Evolutionary conservation across 2,329 filamentous ascomycete species (phyloP).

Genomic region (Geosmithia morbida): DNA sequence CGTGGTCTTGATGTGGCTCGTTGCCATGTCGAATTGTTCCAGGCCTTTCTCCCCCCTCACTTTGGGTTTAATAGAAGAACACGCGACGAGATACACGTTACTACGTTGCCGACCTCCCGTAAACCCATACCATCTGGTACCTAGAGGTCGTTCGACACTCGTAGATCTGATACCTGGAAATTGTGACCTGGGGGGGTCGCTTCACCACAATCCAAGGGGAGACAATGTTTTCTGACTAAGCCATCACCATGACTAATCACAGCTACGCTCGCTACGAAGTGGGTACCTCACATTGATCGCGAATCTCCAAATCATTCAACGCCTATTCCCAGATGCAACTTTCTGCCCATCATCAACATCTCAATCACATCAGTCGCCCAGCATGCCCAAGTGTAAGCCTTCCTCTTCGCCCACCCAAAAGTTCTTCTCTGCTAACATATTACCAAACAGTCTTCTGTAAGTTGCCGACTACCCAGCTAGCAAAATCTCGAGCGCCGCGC

Average conservation of each 20-base stretch:
- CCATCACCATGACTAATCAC: background rate
- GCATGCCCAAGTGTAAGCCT: conserved; percentile 78
- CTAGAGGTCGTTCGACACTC: too few relatives aligned
- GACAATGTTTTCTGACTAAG: too few relatives aligned
- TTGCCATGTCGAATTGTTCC: background rate
- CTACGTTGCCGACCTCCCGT: background rate
- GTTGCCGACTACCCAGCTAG: background rate
- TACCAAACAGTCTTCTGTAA: conserved; percentile 45
- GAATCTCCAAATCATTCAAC: conserved; percentile 9
- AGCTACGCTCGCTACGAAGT: background rate
- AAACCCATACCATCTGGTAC: background rate
- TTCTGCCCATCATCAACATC: conserved; percentile 9
- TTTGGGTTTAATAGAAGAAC: too few relatives aligned
- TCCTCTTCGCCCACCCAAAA: conserved; percentile 11
- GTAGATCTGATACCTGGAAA: too few relatives aligned
- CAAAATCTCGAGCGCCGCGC: background rate
- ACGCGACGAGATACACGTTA: too few relatives aligned
- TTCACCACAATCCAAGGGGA: too few relatives aligned
- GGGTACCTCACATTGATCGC: background rate
- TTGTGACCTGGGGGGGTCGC: too few relatives aligned
- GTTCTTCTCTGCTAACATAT: conserved; percentile 21
- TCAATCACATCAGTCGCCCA: conserved; percentile 16
- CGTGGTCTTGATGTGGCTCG: background rate
- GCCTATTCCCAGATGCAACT: background rate
- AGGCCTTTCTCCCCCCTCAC: too few relatives aligned